These are phyloP conservation scores for Clarireedia paspali DNA, from an alignment of 2,329 filamentous ascomycete genomes.

Conservation along the genomic window DNA sequence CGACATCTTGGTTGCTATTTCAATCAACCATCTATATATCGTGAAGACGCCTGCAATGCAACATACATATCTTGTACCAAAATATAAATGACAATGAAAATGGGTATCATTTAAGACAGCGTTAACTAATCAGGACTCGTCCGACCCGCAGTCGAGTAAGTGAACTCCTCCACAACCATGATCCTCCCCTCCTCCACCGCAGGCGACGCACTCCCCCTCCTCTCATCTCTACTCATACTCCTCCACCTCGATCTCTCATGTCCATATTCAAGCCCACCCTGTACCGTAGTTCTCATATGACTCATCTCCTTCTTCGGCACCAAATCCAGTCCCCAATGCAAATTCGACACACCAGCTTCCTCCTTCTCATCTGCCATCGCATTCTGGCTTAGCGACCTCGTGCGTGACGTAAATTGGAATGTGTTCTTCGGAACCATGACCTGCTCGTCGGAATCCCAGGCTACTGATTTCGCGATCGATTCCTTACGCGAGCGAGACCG, in stretches of 20 bases:
- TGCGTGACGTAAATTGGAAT: not conserved
- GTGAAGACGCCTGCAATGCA: too few species aligned
- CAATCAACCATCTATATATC: too few species aligned
- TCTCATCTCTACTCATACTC: not conserved
- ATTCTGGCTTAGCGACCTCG: not conserved
- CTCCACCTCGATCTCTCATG: not conserved
- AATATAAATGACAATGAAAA: too few species aligned
- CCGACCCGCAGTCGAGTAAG: not conserved
- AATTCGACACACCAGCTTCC: too few species aligned
- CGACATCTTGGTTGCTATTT: too few species aligned
- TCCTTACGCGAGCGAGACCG: not conserved
- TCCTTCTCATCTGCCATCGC: not conserved
- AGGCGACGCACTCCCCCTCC: not conserved
- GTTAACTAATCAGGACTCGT: not conserved
- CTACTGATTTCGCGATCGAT: not conserved
- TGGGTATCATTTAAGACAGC: not conserved
- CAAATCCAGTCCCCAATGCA: not conserved
- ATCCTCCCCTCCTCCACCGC: not conserved
- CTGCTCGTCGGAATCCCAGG: slow-evolving; percentile 1
- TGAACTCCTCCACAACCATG: slow-evolving; percentile 2
- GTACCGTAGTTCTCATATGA: not conserved
- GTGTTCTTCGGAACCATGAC: slow-evolving; percentile 6
- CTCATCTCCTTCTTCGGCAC: slow-evolving; percentile 4
- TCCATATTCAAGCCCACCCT: not conserved
- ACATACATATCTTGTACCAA: too few species aligned